Evolutionary conservation across 2,329 filamentous ascomycete species (phyloP).

Genomic region (Fusarium nanum): DNA sequence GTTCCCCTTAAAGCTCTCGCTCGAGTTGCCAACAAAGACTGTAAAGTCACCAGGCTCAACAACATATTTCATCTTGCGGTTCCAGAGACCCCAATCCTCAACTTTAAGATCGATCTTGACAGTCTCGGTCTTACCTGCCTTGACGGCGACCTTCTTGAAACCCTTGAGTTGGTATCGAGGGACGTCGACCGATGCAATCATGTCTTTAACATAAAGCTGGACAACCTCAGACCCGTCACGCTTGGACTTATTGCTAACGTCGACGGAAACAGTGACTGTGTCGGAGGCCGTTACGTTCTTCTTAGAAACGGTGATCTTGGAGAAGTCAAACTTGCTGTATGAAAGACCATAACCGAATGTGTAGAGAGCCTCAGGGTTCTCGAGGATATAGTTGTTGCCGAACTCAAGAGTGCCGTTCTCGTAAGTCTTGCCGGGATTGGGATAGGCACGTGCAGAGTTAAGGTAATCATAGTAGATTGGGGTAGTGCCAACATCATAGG

Average conservation of each 20-base stretch:
- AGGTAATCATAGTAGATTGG: constrained; percentile 80
- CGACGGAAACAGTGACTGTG: constrained; percentile 68
- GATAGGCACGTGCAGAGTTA: constrained; percentile 69
- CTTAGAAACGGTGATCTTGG: constrained; percentile 62
- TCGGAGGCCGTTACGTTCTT: constrained; percentile 60
- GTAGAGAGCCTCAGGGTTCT: constrained; percentile 69
- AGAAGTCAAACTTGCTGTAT: constrained; percentile 73
- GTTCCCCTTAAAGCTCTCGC: constrained; percentile 66
- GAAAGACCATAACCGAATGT: constrained; percentile 74
- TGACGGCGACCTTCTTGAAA: constrained; percentile 73
- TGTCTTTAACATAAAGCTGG: constrained; percentile 74
- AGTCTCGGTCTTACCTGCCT: constrained; percentile 68
- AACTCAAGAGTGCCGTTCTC: constrained; percentile 72
- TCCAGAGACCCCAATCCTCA: constrained; percentile 66
- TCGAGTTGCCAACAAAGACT: constrained; percentile 70
- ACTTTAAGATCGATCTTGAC: constrained; percentile 65
- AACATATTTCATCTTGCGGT: constrained; percentile 75
- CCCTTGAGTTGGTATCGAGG: constrained; percentile 74
- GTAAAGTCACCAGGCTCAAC: constrained; percentile 78
- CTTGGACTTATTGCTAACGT: constrained; percentile 69
- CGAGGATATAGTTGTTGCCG: constrained; percentile 73
- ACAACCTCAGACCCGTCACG: constrained; percentile 74
- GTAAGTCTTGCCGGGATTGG: constrained; percentile 64
- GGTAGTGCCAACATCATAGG: constrained; percentile 72
- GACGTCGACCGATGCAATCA: constrained; percentile 70